phyloP scores from a whole-genome alignment of 257 asterid species.

The Anisodus tanguticus region DNA sequence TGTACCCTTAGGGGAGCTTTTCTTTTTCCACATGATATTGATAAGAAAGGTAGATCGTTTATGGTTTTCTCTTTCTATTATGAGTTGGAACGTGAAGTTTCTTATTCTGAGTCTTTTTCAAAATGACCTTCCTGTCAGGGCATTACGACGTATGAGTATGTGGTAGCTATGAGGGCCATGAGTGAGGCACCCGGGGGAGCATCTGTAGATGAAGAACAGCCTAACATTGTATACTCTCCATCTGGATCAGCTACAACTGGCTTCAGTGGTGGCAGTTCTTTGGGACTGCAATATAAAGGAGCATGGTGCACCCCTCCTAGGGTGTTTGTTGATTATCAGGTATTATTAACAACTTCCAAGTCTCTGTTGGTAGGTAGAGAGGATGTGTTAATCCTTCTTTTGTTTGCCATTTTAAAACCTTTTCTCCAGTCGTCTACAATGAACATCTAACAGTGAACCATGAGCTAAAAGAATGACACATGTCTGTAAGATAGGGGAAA shows the following conservation, averaged over 20 bases:
- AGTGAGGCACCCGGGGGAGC: slow-evolving; percentile 89
- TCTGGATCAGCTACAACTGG: slow-evolving; percentile 96
- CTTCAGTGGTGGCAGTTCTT: slow-evolving; percentile 93
- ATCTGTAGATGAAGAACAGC: slow-evolving; percentile 80
- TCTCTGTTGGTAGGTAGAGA: slow-evolving; percentile 7
- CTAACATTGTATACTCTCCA: slow-evolving; percentile 77
- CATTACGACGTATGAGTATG: slow-evolving; percentile 91
- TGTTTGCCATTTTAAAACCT: not conserved
- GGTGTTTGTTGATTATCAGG: slow-evolving; percentile 97
- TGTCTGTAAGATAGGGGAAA: not conserved
- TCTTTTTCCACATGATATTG: slow-evolving; percentile 96
- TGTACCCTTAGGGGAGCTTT: slow-evolving; percentile 94
- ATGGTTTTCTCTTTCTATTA: slow-evolving; percentile 29
- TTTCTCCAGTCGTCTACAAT: not conserved
- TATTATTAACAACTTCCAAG: slow-evolving; percentile 34
- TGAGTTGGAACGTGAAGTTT: not conserved
- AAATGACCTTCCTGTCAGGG: slow-evolving; percentile 56
- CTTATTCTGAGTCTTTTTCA: slow-evolving; percentile 16
- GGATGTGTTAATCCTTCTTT: slow-evolving; percentile 5
- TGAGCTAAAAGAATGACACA: not conserved
- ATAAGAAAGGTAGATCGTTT: slow-evolving; percentile 69
- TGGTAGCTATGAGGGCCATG: slow-evolving; percentile 98
- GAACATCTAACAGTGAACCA: slow-evolving; percentile 14
- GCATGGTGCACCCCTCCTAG: slow-evolving; percentile 99
- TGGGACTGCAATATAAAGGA: slow-evolving; percentile 97